Evolutionary conservation across 2,329 filamentous ascomycete species (phyloP).

Genomic region (Alternaria sp.): DNA sequence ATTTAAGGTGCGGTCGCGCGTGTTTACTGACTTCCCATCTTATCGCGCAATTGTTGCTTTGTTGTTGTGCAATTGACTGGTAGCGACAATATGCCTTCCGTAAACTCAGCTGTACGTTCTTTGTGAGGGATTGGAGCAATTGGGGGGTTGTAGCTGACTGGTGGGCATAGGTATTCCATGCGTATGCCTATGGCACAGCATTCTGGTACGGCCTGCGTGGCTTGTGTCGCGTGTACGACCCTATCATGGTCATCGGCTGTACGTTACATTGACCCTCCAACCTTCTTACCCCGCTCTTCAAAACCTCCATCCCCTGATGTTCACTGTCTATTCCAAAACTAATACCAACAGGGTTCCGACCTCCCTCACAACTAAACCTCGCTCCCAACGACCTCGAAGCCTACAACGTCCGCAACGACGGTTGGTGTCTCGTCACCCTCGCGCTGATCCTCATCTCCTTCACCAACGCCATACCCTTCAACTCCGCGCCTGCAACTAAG

Average conservation of each 20-base stretch:
- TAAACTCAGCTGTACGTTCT: constrained; percentile 3
- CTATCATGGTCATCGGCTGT: constrained; percentile 34
- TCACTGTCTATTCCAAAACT: neutral
- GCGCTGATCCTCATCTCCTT: constrained; percentile 31
- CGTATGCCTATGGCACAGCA: constrained; percentile 34
- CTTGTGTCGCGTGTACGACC: constrained; percentile 31
- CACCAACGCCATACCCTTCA: constrained; percentile 27
- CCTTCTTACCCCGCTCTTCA: neutral
- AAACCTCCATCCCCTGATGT: neutral
- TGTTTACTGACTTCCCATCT: neutral
- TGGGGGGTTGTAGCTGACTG: no score
- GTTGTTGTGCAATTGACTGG: neutral
- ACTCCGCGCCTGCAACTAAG: constrained; percentile 5
- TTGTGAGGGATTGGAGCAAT: no score
- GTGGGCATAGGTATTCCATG: constrained; percentile 25
- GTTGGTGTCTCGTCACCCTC: constrained; percentile 36
- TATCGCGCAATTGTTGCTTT: neutral
- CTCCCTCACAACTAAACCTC: constrained; percentile 30
- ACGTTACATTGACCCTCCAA: neutral
- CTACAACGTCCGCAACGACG: constrained; percentile 34
- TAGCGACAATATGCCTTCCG: constrained; percentile 4
- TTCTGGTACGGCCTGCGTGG: constrained; percentile 37
- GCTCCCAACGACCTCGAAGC: constrained; percentile 31
- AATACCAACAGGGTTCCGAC: constrained; percentile 28
- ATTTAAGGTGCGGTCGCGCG: neutral